phyloP scores from a whole-genome alignment of 805 yeast genomes.

The Wickerhamiella dianesei region DNA sequence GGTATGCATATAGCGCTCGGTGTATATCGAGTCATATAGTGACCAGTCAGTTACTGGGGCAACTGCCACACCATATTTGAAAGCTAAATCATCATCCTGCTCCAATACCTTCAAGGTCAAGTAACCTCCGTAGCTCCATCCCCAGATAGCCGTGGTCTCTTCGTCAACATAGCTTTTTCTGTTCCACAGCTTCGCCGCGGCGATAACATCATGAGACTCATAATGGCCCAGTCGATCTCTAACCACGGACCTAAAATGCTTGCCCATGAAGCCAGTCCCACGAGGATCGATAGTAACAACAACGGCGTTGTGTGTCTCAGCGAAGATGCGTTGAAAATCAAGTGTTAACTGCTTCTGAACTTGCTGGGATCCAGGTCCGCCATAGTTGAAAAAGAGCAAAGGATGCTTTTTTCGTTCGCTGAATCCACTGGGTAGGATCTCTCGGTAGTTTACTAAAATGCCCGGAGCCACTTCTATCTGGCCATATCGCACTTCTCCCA shows the following conservation, averaged over 20 bases:
- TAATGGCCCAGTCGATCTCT: conserved; percentile 68
- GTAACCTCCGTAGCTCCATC: conserved; percentile 97
- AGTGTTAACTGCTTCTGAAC: conserved; percentile 51
- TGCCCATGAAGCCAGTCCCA: conserved; percentile 87
- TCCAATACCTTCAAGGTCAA: conserved; percentile 84
- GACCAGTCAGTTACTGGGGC: conserved; percentile 97
- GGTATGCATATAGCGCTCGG: conserved; percentile 86
- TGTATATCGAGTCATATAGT: conserved; percentile 81
- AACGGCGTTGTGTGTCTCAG: conserved; percentile 65
- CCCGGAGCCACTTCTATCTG: conserved; percentile 31
- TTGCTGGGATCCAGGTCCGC: conserved; percentile 89
- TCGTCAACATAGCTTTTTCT: conserved; percentile 49
- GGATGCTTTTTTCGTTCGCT: conserved; percentile 55
- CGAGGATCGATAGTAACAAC: conserved; percentile 95
- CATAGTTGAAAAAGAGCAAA: conserved; percentile 77
- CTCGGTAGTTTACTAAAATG: conserved; percentile 43
- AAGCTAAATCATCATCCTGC: conserved; percentile 56
- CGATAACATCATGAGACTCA: conserved; percentile 78
- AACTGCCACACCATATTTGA: conserved; percentile 84
- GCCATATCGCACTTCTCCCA: conserved; percentile 37
- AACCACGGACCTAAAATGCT: conserved; percentile 61
- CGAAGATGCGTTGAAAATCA: conserved; percentile 59
- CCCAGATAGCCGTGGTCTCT: conserved; percentile 74
- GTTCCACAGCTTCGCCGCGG: conserved; percentile 67
- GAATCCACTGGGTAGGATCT: conserved; percentile 66